These are phyloP conservation scores for Hymenoscyphus repandus DNA, from an alignment of 2,329 filamentous ascomycete species.

Conservation along the genomic window DNA sequence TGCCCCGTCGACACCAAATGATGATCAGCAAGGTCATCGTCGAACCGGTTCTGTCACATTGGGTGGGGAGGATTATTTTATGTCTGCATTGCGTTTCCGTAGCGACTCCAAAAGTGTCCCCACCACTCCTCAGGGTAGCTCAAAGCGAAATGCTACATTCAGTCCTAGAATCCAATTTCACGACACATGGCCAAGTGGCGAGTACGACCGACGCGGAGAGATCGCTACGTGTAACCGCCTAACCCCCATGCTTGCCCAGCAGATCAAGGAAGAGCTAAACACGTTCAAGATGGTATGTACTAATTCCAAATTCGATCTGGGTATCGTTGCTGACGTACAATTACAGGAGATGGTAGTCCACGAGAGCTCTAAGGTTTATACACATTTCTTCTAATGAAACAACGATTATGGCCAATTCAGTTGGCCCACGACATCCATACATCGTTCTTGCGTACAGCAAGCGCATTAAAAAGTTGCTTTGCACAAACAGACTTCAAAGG, in stretches of 20 bases:
- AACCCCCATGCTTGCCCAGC: conserved; percentile 93
- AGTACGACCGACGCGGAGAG: conserved; percentile 94
- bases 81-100: conserved; percentile 66
- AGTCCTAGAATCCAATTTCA: conserved; percentile 92
- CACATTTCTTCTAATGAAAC: conserved; percentile 90
- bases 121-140: conserved; percentile 62
- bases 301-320: background rate
- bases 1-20: conserved; percentile 80
- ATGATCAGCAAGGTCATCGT: conserved; percentile 64
- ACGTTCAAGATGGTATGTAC: conserved; percentile 93
- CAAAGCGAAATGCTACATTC: conserved; percentile 65
- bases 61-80: conserved; percentile 80
- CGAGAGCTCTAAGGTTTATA: conserved; percentile 98
- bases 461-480: conserved; percentile 24
- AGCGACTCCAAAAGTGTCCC: conserved; percentile 77
- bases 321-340: conserved; percentile 35
- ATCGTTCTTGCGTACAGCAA: conserved; percentile 19
- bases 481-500: conserved; percentile 26
- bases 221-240: conserved; percentile 97
- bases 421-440: conserved; percentile 22
- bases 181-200: conserved; percentile 91
- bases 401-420: conserved; percentile 26
- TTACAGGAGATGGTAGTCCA: conserved; percentile 98
- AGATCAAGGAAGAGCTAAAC: conserved; percentile 99
- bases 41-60: conserved; percentile 67